Conservation (phyloP, 768 basidiomycete genomes). For the Pisolithus sp. region DNA sequence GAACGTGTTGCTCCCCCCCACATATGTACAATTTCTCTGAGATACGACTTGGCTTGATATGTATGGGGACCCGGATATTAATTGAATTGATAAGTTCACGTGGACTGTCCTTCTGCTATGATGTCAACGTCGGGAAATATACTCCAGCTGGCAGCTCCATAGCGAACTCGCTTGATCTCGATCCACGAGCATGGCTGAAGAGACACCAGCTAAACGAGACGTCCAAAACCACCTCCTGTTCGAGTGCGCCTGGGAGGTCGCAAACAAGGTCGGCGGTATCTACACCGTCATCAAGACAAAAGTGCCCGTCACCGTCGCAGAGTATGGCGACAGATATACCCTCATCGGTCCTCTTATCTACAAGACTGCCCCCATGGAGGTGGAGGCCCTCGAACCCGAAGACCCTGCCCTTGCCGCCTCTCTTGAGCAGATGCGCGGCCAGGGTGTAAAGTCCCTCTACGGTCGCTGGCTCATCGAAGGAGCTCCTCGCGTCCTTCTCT, state of each 20-base stretch:
- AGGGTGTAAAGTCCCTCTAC: slow-evolving; percentile 92
- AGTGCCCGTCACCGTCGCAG: slow-evolving; percentile 94
- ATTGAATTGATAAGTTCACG: neutral
- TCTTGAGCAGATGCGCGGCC: slow-evolving; percentile 75
- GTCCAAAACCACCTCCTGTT: slow-evolving; percentile 79
- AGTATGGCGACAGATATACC: slow-evolving; percentile 92
- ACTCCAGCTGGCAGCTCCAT: neutral
- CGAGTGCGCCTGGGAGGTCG: slow-evolving; percentile 97
- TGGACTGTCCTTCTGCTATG: neutral
- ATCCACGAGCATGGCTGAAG: slow-evolving; percentile 18
- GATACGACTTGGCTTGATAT: neutral
- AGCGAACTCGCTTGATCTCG: neutral
- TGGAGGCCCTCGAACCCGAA: slow-evolving; percentile 85
- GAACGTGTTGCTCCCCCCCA: neutral
- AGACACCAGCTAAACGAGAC: slow-evolving; percentile 45
- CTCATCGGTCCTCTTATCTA: slow-evolving; percentile 97
- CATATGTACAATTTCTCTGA: neutral
- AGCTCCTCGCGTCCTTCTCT: slow-evolving; percentile 88
- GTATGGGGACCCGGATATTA: neutral
- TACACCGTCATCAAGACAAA: slow-evolving; percentile 99
- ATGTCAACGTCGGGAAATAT: neutral
- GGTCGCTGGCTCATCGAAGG: slow-evolving; percentile 99
- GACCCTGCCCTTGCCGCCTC: slow-evolving; percentile 73
- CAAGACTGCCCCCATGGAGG: slow-evolving; percentile 99
- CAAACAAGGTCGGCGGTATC: slow-evolving; percentile 98